Evolutionary conservation across 2,329 filamentous ascomycete species (phyloP), one percentile per base, ranked within the genome.

Genomic region (Acarospora socialis): DNA sequence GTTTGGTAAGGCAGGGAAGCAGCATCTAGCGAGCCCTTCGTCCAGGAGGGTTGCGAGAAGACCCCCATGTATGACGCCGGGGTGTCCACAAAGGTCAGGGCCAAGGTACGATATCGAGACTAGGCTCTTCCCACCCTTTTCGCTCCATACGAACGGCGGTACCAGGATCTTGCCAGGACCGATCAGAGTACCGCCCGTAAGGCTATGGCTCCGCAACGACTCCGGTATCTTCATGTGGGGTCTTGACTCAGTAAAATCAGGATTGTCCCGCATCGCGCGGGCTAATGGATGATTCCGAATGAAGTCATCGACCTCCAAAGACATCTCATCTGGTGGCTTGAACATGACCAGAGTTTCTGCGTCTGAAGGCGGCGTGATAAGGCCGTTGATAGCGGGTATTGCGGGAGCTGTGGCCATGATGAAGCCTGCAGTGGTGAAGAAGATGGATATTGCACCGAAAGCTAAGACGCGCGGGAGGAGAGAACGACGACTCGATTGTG

Each of bases 31-130:
- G 25, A 95, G 62, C 0, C 82, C 83, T 55, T 95, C 87, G 50
- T 95, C 87, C 32, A 95, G 62, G 52, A 95, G 68, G 8, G 87
- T 94, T n/a, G 87, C 87, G 35, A 95, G 62, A 42, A 93, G 61
- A 0, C 87, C 87, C 30, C 87, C 87, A 53, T 95, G 90, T 5
- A 94, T 70, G 40, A 95, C 82, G 3, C 81, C 83, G 4, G 82
- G 81, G 54, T 95, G 86, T 2, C 87, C 87, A 51, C 83, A 94
- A 23, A 95, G 61, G 46, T 81, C 75, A 3, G 66, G 58, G 2
- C 87, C 87, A 0, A 93, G 66, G 50, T 86, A 86, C 32, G 76
- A 68, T 24, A 95, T 68, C 9, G 74, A 71, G 4, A 86, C 72
- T 33, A 81, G 60, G 30, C 66, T 69, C 59, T 73, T 76, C 32